Conservation (phyloP, 1,284 basidiomycete species). For the Abortiporus biennis region DNA sequence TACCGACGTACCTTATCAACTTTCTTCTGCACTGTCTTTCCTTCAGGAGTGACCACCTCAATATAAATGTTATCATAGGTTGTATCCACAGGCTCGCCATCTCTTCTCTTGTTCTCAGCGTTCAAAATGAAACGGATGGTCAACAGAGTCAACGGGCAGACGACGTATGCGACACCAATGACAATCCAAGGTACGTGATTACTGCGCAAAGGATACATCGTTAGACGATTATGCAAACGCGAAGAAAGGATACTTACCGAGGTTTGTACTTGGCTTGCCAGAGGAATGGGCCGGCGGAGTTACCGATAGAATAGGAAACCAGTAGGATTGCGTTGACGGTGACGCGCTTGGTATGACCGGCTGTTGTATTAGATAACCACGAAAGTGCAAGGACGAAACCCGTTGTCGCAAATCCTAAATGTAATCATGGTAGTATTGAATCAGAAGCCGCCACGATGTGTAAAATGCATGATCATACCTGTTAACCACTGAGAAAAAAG, state of each 20-base stretch:
- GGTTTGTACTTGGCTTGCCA: slow-evolving; percentile 64
- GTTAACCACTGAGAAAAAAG: slow-evolving; percentile 58
- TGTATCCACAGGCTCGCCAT: slow-evolving; percentile 47
- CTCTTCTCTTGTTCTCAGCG: slow-evolving; percentile 59
- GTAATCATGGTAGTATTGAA: not conserved
- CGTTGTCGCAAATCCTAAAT: slow-evolving; percentile 55
- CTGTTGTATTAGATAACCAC: slow-evolving; percentile 61
- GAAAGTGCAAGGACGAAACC: slow-evolving; percentile 65
- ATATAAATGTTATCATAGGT: slow-evolving; percentile 63
- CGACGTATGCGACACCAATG: slow-evolving; percentile 48
- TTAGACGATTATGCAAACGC: not conserved
- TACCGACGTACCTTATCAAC: slow-evolving; percentile 50
- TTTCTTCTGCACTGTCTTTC: slow-evolving; percentile 43
- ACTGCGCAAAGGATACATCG: slow-evolving; percentile 19
- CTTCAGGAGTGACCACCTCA: slow-evolving; percentile 43
- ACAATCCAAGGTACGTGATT: slow-evolving; percentile 65
- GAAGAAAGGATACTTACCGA: slow-evolving; percentile 32
- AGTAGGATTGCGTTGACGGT: slow-evolving; percentile 69
- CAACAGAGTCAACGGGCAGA: slow-evolving; percentile 44
- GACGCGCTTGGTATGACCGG: slow-evolving; percentile 68
- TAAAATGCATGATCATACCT: slow-evolving; percentile 34
- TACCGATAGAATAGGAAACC: slow-evolving; percentile 66
- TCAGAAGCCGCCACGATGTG: not conserved
- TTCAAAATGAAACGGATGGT: slow-evolving; percentile 48
- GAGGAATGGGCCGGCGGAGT: slow-evolving; percentile 67